These are phyloP conservation scores for Trichoderma simmonsii DNA, from an alignment of 2,329 filamentous ascomycete species.

Conservation along the genomic window DNA sequence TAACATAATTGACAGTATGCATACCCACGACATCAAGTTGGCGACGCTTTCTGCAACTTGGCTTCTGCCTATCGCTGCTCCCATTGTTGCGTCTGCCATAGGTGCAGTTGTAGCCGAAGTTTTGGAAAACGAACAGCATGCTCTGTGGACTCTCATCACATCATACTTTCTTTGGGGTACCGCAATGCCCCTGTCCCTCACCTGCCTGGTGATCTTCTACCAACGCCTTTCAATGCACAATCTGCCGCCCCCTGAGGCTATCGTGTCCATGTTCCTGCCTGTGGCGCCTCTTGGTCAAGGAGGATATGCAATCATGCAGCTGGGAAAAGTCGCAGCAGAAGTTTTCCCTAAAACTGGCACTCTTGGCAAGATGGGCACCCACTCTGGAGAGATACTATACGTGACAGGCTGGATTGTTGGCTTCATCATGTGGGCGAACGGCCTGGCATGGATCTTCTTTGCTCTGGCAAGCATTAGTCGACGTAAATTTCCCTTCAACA, in stretches of 20 bases:
- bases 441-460: constrained; percentile 1
- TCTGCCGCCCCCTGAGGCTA: not conserved
- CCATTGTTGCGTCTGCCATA: constrained; percentile 1
- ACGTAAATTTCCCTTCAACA: not conserved
- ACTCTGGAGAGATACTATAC: not conserved
- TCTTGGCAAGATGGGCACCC: not conserved
- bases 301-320: constrained; percentile 6
- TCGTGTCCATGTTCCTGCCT: not conserved
- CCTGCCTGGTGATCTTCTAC: not conserved
- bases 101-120: not conserved
- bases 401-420: not conserved
- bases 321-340: not conserved
- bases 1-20: not conserved
- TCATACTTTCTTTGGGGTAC: constrained; percentile 6
- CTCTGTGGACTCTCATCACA: constrained; percentile 5
- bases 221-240: constrained; percentile 2
- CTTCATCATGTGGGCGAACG: constrained; percentile 9
- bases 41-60: constrained; percentile 1
- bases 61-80: constrained; percentile 1
- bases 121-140: not conserved
- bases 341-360: not conserved
- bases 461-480: not conserved
- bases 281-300: constrained; percentile 1
- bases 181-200: constrained; percentile 1
- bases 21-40: not conserved